Evolutionary conservation across 2,329 filamentous ascomycete genomes (phyloP), one percentile per base, ranked within the genome.

Genomic region (Sclerotinia nivalis): DNA sequence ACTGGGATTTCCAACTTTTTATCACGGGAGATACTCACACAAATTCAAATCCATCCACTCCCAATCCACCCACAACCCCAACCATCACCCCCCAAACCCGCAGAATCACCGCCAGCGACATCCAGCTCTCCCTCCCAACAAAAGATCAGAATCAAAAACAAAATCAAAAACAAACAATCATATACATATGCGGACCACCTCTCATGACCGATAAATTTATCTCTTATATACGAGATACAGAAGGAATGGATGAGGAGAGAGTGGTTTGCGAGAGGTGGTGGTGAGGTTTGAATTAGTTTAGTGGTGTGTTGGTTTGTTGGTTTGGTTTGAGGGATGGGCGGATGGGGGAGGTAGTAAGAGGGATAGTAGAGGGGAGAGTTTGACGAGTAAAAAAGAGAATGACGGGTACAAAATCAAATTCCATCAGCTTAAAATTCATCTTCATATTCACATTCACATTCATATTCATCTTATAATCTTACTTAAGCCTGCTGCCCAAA

Each of bases 181-280:
- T n/a, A 13, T 61, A 61, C 13, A 34, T 47, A 3, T 61, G 59
- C 18, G 59, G 59, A n/a, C 59, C 59, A 10, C 59, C 59, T 8
- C 4, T 5, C 13, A 34, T 61, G 43, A 47, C 59, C 1, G 59
- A 61, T 47, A 12, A 25, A 20, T 22, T 47, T 12, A 45, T 20
- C 8, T 45, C 40, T 13, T 61, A 61, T 47, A 8, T 58, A n/a
- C 55, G 12, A 9, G 37, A 15, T 4, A 13, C 40, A 7, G 20
- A 34, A 1, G 55, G 31, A 1, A 40, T 37, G 7, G 20, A 40
- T 18, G 20, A 7, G 12, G 7, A 2, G 4, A 2, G 22, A n/a
- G 34, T 58, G 22, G 22, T 58, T 15, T 58, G 31, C 15, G 55
- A 58, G 31, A 58, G 37, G 15, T 58, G 55, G 55, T 58, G 55